Evolutionary conservation across 192 early-diverging fungal species (phyloP), one percentile per base, ranked within the genome.

Genomic region (Entomortierella beljakovae): DNA sequence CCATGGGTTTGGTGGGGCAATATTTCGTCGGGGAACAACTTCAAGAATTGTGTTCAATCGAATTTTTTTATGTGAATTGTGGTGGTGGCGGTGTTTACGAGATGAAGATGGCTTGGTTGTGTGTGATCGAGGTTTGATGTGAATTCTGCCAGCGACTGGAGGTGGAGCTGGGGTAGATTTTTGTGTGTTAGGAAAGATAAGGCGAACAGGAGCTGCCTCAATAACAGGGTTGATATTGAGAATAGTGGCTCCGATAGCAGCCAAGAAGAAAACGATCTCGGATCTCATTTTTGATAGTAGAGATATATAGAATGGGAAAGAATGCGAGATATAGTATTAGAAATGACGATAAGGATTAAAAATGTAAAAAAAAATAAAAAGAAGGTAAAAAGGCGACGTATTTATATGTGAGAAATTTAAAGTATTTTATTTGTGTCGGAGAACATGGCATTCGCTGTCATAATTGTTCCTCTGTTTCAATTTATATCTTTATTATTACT

Each of bases 191-290:
- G 64, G 32, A 2, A 51, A 10, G 40, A 54, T 13, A 7, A n/a
- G 66, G 25, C 32, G 33, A 38, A 70, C 35, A 23, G 75, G 66
- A 1, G 54, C 60, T 18, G 75, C 73, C 0, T 77, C 60, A 2
- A 46, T 15, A 46, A 43, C 35, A 16, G 31, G 15, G 48, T 8
- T 57, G 50, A 23, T 64, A 13, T 20, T 26, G 64, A 49, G 11
- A 51, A 77, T 25, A 22, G 52, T 50, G 33, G 55, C 61, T 25
- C 66, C 55, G 43, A 76, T 15, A 26, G 52, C 5, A 4, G 73
- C 22, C 0, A 53, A 13, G 29, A 77, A 31, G 8, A 77, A 20
- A 1, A 43, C 28, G 37, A 77, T 26, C 22, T 34, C 49, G 10
- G 65, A 31, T 52, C n/a, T 33, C 58, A 57, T 72, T 59, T 1